Conservation (phyloP, 331 rosid species). For the Phaseolus coccineus region DNA sequence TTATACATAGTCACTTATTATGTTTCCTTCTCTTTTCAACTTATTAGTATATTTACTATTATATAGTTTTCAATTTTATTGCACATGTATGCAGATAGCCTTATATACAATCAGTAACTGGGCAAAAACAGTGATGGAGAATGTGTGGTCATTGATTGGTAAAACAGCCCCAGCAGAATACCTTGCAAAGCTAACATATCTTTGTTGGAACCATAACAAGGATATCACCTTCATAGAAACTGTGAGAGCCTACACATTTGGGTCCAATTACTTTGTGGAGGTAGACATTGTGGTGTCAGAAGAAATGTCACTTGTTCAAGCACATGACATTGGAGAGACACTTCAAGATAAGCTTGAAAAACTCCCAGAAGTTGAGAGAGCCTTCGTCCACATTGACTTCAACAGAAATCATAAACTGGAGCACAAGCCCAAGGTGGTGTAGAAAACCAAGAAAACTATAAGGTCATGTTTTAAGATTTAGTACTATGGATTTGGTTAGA, state of each 20-base stretch:
- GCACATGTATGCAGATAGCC: slow-evolving; percentile 71
- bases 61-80: too few relatives aligned
- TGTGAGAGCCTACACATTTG: slow-evolving; percentile 83
- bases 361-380: slow-evolving; percentile 85
- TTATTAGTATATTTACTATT: too few relatives aligned
- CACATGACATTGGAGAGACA: slow-evolving; percentile 87
- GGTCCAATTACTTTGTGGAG: slow-evolving; percentile 84
- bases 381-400: slow-evolving; percentile 89
- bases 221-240: slow-evolving; percentile 79
- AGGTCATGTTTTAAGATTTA: not conserved
- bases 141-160: slow-evolving; percentile 84
- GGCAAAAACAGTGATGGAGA: slow-evolving; percentile 90
- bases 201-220: slow-evolving; percentile 85
- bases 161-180: slow-evolving; percentile 83
- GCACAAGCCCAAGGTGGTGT: slow-evolving; percentile 59
- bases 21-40: too few relatives aligned
- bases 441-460: not conserved
- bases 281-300: slow-evolving; percentile 76
- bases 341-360: slow-evolving; percentile 89
- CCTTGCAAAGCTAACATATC: slow-evolving; percentile 84
- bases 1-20: too few relatives aligned
- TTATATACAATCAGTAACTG: slow-evolving; percentile 82
- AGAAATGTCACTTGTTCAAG: slow-evolving; percentile 67
- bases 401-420: slow-evolving; percentile 77
- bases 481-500: not conserved